Evolutionary conservation across 2,329 filamentous ascomycete genomes (phyloP), one percentile per base, ranked within the genome.

Genomic region (Xylariomycetidae sp.): DNA sequence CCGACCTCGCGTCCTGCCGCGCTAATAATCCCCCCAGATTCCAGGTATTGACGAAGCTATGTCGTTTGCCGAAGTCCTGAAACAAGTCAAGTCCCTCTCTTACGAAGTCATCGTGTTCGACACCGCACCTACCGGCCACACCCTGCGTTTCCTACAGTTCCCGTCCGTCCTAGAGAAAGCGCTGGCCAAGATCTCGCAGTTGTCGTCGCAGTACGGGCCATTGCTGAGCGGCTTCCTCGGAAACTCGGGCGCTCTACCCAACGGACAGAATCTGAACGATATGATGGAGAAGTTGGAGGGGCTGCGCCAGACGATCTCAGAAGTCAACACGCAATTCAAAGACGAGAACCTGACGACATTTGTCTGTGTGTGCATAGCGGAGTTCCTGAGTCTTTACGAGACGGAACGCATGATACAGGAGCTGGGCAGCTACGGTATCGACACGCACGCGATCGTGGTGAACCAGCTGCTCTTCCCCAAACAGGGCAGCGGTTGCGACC

Each of bases 321-420:
- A 98, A 61, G 92, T 98, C 54, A 98, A 98, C 69, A 77, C 85
- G 31, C 92, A 98, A 64, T 98, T 98, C 77, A 96, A 98, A 72
- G 86, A 98, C 58, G 82, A 92, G 36, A 84, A 88, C 47, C 77
- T 96, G 52, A 96, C 89, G 15, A 98, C 92, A 0, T 98, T 98
- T 56, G 88, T 98, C 34, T 97, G 92, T 61, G 92, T 98, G 41
- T 95, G 92, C 63, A 98, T 98, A 60, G 87, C 92, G 33, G 92
- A 98, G 66, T 98, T 98, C 69, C 64, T 98, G 51, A 89, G 83
- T 23, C 74, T 98, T 33, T 98, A 98, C 69, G 92, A 98, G 74
- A 98, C 92, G 42, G 92, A 98, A 72, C 85, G 92, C 53, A 97
- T 98, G 92, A 97, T 98, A 53, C 92, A 98, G 72, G 92, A 98